These are phyloP conservation scores for Oryza brachyantha DNA, from an alignment of 176 grass and related monocot species.

Conservation along the genomic window DNA sequence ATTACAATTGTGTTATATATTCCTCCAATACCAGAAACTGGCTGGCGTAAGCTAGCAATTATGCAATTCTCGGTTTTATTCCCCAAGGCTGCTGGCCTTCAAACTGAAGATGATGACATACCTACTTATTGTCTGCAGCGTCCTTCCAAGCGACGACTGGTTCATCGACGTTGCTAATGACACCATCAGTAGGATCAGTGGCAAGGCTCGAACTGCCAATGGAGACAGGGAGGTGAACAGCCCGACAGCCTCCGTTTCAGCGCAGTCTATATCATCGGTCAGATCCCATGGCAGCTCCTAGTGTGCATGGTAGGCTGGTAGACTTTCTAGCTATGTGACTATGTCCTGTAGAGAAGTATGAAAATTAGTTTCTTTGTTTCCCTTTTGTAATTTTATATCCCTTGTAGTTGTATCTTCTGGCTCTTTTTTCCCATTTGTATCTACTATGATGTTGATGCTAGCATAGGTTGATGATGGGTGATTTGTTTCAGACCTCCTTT, in stretches of 20 bases:
- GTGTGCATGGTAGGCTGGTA: slow-evolving; percentile 26
- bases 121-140: slow-evolving; percentile 23
- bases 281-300: slow-evolving; percentile 61
- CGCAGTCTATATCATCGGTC: slow-evolving; percentile 75
- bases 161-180: slow-evolving; percentile 81
- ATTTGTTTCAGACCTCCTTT: neutral
- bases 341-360: slow-evolving; percentile 33
- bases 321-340: slow-evolving; percentile 27
- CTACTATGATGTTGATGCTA: neutral
- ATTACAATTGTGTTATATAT: neutral
- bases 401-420: neutral
- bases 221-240: slow-evolving; percentile 76
- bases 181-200: slow-evolving; percentile 67
- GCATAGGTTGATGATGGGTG: slow-evolving; percentile 10
- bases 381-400: neutral
- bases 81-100: neutral
- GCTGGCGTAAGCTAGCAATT: neutral
- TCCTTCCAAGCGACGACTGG: slow-evolving; percentile 72
- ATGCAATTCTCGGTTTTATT: neutral
- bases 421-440: neutral
- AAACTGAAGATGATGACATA: slow-evolving; percentile 3
- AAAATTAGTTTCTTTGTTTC: neutral
- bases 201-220: slow-evolving; percentile 46
- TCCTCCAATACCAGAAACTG: neutral
- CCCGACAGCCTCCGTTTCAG: slow-evolving; percentile 86